phyloP scores from a whole-genome alignment of 805 yeast species.

The Monosporozyma siamensis region DNA sequence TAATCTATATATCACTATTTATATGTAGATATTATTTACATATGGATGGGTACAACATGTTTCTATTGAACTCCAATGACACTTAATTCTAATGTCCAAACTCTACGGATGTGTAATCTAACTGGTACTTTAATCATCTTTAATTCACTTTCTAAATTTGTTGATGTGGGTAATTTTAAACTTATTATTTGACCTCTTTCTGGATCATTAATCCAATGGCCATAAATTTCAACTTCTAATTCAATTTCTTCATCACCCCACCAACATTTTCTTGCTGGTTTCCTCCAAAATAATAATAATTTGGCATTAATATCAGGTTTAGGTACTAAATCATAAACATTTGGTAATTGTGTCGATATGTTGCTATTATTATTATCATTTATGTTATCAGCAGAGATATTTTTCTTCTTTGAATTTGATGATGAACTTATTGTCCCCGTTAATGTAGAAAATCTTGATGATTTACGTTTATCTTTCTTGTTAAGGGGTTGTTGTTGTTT shows the following conservation, averaged over 20 bases:
- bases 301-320: conserved; percentile 41
- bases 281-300: conserved; percentile 85
- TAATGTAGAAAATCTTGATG: conserved; percentile 49
- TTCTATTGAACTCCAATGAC: conserved; percentile 64
- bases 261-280: conserved; percentile 99
- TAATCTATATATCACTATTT: too few species aligned
- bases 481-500: background rate
- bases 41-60: background rate
- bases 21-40: too few species aligned
- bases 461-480: conserved; percentile 29
- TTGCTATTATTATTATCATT: conserved; percentile 27
- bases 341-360: conserved; percentile 23
- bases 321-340: conserved; percentile 28
- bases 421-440: conserved; percentile 53
- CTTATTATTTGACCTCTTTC: conserved; percentile 8
- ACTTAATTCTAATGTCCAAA: conserved; percentile 92
- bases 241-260: conserved; percentile 67
- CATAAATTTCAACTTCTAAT: conserved; percentile 30
- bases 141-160: conserved; percentile 9
- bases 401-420: conserved; percentile 41
- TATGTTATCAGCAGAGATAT: conserved; percentile 30
- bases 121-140: conserved; percentile 34
- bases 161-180: conserved; percentile 12
- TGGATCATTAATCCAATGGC: conserved; percentile 14
- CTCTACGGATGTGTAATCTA: conserved; percentile 79